phyloP scores from a whole-genome alignment of 441 rosid genomes.

The Euphorbia celastroides region DNA sequence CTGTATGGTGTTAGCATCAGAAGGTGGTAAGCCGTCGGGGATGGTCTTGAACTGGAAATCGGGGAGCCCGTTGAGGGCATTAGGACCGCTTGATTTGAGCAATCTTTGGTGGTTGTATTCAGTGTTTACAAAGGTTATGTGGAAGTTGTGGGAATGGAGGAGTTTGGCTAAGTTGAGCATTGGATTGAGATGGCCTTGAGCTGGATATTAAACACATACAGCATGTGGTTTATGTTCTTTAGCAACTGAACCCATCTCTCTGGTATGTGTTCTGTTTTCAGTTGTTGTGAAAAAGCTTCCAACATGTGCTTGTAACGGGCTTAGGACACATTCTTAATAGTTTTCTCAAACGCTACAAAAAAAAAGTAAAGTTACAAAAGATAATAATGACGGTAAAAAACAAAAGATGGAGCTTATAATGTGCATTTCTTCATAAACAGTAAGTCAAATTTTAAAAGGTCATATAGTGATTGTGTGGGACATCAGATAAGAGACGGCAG shows the following conservation, averaged over 20 bases:
- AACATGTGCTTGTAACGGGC: too few relatives aligned
- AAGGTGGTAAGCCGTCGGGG: conserved; percentile 39
- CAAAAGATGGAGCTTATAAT: too few relatives aligned
- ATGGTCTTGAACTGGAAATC: conserved; percentile 34
- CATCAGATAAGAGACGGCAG: too few relatives aligned
- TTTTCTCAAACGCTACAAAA: too few relatives aligned
- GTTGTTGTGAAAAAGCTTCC: too few relatives aligned
- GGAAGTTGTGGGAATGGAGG: conserved; percentile 29
- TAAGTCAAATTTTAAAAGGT: too few relatives aligned
- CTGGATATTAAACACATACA: conserved; percentile 38
- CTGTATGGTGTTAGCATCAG: conserved; percentile 27
- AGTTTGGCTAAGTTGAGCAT: conserved; percentile 21
- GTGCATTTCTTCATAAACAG: too few relatives aligned
- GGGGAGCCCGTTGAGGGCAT: conserved; percentile 26
- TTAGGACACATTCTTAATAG: too few relatives aligned
- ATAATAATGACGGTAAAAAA: too few relatives aligned
- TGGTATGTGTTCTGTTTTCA: too few relatives aligned
- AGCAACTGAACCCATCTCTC: not conserved
- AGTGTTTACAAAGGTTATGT: conserved; percentile 40
- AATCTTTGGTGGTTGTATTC: conserved; percentile 38
- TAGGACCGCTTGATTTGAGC: conserved; percentile 6
- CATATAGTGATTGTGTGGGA: too few relatives aligned
- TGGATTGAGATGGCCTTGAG: conserved; percentile 50
- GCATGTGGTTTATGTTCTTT: conserved; percentile 24
- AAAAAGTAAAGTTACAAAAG: too few relatives aligned